Evolutionary conservation across 163 green algal species (phyloP).

Genomic region (Scenedesmus sp.): DNA sequence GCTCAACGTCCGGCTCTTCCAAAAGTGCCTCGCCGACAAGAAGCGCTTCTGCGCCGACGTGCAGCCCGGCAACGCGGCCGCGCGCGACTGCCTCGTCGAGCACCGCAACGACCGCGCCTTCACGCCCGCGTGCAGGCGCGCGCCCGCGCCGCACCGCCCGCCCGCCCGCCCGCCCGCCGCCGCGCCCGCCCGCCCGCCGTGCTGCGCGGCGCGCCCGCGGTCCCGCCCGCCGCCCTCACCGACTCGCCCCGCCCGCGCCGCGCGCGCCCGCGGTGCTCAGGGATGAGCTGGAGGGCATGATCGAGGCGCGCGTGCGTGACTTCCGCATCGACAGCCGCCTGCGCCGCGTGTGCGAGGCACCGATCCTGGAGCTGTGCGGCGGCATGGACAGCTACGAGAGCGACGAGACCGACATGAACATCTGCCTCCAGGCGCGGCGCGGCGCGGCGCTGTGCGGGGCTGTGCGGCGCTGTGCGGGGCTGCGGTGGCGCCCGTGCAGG

Average conservation of each 20-base stretch:
- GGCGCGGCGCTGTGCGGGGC: neutral
- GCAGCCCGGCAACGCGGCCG: conserved; percentile 32
- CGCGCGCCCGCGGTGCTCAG: no score
- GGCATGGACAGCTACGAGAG: conserved; percentile 54
- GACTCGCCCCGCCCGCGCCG: no score
- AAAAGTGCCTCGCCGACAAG: conserved; percentile 62
- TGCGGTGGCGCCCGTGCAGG: neutral
- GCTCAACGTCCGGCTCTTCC: conserved; percentile 57
- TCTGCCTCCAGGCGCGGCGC: conserved; percentile 54
- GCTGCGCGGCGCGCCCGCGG: conserved; percentile 1
- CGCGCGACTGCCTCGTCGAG: conserved; percentile 83
- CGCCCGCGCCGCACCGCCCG: no score
- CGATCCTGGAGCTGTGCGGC: conserved; percentile 72
- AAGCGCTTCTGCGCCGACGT: conserved; percentile 40
- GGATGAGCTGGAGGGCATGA: conserved; percentile 77
- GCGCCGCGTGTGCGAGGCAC: conserved; percentile 57
- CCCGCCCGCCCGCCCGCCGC: no score
- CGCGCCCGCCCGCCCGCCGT: neutral
- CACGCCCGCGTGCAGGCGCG: conserved; percentile 46
- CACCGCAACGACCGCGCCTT: conserved; percentile 68
- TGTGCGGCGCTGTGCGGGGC: no score
- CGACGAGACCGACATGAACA: conserved; percentile 53
- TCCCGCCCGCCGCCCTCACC: no score
- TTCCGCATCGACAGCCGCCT: conserved; percentile 82
- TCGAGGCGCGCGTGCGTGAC: conserved; percentile 78